Base-by-base conservation (phyloP, 768 basidiomycete genomes). In the Guyanaporus albipodus region DNA sequence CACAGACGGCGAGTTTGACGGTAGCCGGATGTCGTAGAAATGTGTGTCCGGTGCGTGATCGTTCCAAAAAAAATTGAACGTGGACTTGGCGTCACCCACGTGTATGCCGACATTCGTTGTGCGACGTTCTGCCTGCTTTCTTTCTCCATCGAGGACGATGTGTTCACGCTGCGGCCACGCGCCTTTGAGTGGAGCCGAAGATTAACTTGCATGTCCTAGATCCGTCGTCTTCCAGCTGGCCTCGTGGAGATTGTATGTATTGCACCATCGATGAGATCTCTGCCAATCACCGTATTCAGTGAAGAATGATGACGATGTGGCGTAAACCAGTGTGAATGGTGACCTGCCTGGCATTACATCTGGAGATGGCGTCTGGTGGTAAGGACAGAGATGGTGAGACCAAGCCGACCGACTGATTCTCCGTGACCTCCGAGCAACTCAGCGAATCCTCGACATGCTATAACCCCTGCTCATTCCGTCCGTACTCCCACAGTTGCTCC, bases 1-100 rank as follows among this genome's bases (percentile, higher is more conserved):
- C 53, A 73, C 66, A 14, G 62, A 64, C 21, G 70, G 66, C 4
- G 64, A 67, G 21, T 70, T 64, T 42, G 56, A 63, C 32, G 68
- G 70, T 17, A 55, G 68, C 2, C 51, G 55, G 27, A 54, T 61
- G 60, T 64, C 49, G 48, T 67, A 59, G 70, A n/a, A n/a, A n/a
- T 45, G 22, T 6, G 14, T 51, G 19, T 29, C 19, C 34, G 50
- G 44, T 34, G 41, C 12, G 45, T 21, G 41, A n/a, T n/a, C n/a
- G n/a, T n/a, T n/a, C n/a, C n/a, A n/a, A n/a, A n/a, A n/a, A n/a
- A n/a, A 46, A 32, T 38, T 6, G 29, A 38, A 10, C 19, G 28
- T 50, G 10, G 34, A 50, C 28, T 38, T 46, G 38, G 33, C 41
- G 28, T 46, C 49, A 44, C 48, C 41, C 43, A 37, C 35, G 28